Conservation (phyloP, 805 yeast genomes). For the Saccharomycopsis malanga region DNA sequence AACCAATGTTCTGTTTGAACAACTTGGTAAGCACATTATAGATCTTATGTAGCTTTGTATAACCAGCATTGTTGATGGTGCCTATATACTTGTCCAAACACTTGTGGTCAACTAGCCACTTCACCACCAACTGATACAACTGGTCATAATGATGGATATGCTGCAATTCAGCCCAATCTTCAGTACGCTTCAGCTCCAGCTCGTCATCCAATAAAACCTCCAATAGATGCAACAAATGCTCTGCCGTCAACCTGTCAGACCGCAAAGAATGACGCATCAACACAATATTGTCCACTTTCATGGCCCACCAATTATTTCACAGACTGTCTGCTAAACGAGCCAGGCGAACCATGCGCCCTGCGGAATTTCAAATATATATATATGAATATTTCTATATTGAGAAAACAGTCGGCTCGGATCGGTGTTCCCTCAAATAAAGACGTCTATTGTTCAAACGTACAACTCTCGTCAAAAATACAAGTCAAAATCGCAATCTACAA, state of each 20-base stretch:
- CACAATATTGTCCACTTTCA: slow-evolving; percentile 11
- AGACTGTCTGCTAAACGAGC: too few species aligned
- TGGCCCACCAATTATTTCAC: too few species aligned
- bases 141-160: neutral
- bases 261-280: slow-evolving; percentile 14
- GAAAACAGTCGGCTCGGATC: too few species aligned
- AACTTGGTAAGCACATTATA: slow-evolving; percentile 3
- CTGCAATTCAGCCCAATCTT: neutral
- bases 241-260: neutral
- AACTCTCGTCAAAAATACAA: too few species aligned
- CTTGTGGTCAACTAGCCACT: slow-evolving; percentile 4
- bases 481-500: too few species aligned
- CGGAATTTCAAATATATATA: too few species aligned
- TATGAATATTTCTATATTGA: too few species aligned
- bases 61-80: slow-evolving; percentile 5
- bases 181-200: neutral
- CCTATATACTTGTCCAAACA: slow-evolving; percentile 3
- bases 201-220: slow-evolving; percentile 6
- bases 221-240: slow-evolving; percentile 2
- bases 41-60: slow-evolving; percentile 9
- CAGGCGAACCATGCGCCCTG: too few species aligned
- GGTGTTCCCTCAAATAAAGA: too few species aligned
- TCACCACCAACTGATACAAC: slow-evolving; percentile 9
- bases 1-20: neutral
- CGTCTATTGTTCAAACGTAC: too few species aligned